Conservation (phyloP, 176 grass and related monocot genomes). For the Paspalum vaginatum region DNA sequence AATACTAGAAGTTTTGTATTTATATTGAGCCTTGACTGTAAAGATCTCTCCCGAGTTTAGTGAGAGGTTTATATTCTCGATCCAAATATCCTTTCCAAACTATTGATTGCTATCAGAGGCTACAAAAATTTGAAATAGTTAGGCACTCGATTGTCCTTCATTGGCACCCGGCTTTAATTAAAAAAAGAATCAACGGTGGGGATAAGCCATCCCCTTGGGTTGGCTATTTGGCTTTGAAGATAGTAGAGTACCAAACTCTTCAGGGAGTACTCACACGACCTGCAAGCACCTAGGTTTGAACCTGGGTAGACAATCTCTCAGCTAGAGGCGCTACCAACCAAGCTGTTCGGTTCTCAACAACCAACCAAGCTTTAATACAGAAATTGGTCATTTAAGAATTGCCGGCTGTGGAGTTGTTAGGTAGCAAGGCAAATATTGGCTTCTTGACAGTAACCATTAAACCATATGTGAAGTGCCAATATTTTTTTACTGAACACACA, state of each 20-base stretch:
- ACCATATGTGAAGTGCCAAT: not conserved
- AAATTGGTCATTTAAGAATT: not conserved
- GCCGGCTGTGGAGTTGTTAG: constrained; percentile 7
- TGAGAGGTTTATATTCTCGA: not conserved
- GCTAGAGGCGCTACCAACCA: constrained; percentile 8
- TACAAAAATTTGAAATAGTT: not conserved
- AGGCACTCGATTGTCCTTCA: not conserved
- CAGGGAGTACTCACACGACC: not conserved
- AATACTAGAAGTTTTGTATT: not conserved
- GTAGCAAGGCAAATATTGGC: constrained; percentile 7
- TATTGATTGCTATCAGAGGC: not conserved
- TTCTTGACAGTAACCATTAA: not conserved
- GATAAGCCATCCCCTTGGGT: not conserved
- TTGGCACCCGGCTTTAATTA: not conserved
- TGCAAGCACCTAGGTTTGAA: not conserved
- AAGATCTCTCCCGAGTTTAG: not conserved
- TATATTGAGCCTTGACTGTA: not conserved
- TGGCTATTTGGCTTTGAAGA: not conserved
- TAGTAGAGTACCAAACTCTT: not conserved
- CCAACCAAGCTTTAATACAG: not conserved
- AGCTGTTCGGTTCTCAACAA: not conserved
- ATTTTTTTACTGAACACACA: not conserved
- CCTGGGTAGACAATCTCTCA: not conserved
- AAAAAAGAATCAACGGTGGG: not conserved
- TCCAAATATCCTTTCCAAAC: not conserved